Evolutionary conservation across 352 stramenopile genomes (phyloP).

Genomic region (Pythium brassicae): DNA sequence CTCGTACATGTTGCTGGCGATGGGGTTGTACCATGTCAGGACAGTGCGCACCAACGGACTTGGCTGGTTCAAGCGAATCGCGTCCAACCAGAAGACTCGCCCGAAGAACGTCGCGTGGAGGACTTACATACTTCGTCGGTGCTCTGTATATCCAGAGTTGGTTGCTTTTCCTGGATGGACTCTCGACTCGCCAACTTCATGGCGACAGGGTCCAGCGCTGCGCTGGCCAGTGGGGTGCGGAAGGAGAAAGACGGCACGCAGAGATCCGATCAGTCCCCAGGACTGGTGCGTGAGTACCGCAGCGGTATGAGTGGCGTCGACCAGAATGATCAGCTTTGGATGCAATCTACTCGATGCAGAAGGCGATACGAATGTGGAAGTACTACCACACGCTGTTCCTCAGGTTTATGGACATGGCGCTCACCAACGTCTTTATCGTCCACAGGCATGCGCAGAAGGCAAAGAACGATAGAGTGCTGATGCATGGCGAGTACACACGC

Average conservation of each 20-base stretch:
- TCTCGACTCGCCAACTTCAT: not conserved
- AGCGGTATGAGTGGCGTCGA: not conserved
- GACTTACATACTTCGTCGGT: not conserved
- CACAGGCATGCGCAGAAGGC: not conserved
- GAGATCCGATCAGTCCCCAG: not conserved
- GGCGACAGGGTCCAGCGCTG: not conserved
- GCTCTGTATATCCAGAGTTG: slow-evolving; percentile 1
- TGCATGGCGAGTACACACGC: not conserved
- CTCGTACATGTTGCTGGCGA: too few relatives aligned
- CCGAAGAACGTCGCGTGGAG: not conserved
- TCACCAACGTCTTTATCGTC: not conserved
- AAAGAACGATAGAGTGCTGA: not conserved
- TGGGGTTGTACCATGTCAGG: too few relatives aligned
- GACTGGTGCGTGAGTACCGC: not conserved
- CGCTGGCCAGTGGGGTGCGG: not conserved
- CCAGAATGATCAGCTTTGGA: not conserved
- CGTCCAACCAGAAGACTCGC: too few relatives aligned
- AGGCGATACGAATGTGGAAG: not conserved
- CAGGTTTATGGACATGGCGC: not conserved
- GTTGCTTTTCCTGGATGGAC: not conserved
- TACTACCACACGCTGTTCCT: not conserved
- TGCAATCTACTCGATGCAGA: not conserved
- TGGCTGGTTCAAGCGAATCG: too few relatives aligned
- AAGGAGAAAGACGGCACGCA: not conserved
- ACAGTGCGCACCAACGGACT: not conserved